Base-by-base conservation (phyloP, 768 basidiomycete genomes). In the Calocybe gangraenosa region DNA sequence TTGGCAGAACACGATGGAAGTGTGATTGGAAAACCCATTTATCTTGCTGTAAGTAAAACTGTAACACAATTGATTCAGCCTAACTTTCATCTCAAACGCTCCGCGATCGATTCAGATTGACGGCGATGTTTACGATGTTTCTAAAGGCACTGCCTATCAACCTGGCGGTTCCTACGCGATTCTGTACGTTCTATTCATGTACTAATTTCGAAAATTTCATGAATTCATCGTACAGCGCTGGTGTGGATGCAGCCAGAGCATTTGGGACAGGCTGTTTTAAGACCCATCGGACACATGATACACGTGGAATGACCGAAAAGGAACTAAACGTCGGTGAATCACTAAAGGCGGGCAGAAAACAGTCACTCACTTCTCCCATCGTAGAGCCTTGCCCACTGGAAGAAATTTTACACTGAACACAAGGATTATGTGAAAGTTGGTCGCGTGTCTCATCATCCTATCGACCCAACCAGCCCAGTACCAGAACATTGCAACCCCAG, bases 191-290 rank as follows among this genome's bases (percentile, higher is more conserved):
- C 40, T 35, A 33, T 45, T 43, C 36, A 37, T 45, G 54, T 35
- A 51, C 50, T 33, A 37, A 34, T 18, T 37, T 40, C 42, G 40
- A 35, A 50, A 45, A 41, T 38, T 52, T 45, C 49, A 55, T 53
- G 42, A 36, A 57, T 44, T 50, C 25, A 50, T 46, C 46, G 46
- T 49, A 30, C 56, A 75, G 88, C 65, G 83, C 90, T 51, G 93
- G 94, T 10, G 65, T 76, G 42, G 93, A 97, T 63, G 92, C 90
- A n/a, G 87, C 90, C 20, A 73, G 94, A 54, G 87, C 93, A 0
- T 98, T 92, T 64, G 90, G 79, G 36, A 98, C 94, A 2, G 93
- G 93, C 8, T 98, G 94, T 62, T 96, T 97, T 71, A 75, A 81
- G 55, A 80, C 80, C 3, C 94, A 98, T 66, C 79, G 81, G 36